phyloP scores from a whole-genome alignment of 2,329 filamentous ascomycete genomes.

The Venturia aucupariae region DNA sequence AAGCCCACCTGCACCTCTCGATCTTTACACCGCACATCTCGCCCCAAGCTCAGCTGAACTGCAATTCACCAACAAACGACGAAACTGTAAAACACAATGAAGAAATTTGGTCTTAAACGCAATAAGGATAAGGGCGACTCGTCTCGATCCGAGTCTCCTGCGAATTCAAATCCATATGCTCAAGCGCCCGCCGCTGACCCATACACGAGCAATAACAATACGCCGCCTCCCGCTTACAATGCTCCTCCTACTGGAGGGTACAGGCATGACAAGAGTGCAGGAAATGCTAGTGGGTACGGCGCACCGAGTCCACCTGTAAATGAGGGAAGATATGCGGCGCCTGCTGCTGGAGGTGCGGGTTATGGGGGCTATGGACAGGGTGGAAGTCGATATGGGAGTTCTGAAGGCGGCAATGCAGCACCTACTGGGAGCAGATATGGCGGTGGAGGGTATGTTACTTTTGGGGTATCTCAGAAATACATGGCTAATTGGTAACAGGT shows the following conservation, averaged over 20 bases:
- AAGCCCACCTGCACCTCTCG: neutral
- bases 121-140: slow-evolving; percentile 42
- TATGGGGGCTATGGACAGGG: slow-evolving; percentile 27
- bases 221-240: slow-evolving; percentile 26
- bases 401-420: neutral
- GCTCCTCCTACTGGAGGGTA: slow-evolving; percentile 25
- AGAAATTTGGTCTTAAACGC: slow-evolving; percentile 35
- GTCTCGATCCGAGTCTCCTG: slow-evolving; percentile 37
- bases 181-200: slow-evolving; percentile 42
- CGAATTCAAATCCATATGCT: slow-evolving; percentile 43
- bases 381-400: slow-evolving; percentile 13
- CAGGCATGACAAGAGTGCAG: slow-evolving; percentile 15
- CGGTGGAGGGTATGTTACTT: neutral
- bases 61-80: neutral
- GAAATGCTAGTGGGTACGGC: slow-evolving; percentile 13
- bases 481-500: neutral
- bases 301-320: slow-evolving; percentile 12
- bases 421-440: slow-evolving; percentile 8
- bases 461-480: too few relatives aligned
- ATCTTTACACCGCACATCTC: slow-evolving; percentile 10
- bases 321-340: slow-evolving; percentile 21
- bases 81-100: slow-evolving; percentile 29
- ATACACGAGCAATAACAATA: slow-evolving; percentile 37
- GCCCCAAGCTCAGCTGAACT: neutral
- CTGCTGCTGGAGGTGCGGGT: slow-evolving; percentile 23